A percentile compares a stretch with the other conserved stretches of the same genome.
These are phyloP conservation scores for Cystobasidium onofrii DNA, from an alignment of 768 basidiomycete genomes.

Conservation along the genomic window DNA sequence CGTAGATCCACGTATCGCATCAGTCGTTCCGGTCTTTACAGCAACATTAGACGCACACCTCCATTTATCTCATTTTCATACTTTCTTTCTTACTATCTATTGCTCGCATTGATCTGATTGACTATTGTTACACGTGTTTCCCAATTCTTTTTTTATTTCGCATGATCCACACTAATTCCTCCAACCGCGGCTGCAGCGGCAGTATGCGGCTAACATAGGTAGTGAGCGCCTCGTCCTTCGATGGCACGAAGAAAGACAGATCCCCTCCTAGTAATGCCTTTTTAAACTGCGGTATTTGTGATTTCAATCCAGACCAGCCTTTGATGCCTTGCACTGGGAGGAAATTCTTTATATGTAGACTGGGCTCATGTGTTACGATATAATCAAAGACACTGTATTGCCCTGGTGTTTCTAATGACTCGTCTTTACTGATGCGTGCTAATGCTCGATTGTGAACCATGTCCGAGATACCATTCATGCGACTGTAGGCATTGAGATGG, in stretches of 20 bases:
- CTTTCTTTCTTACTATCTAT: not conserved
- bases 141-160: not conserved
- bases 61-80: not conserved
- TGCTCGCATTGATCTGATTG: not conserved
- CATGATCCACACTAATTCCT: slow-evolving; percentile 20
- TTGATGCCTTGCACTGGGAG: slow-evolving; percentile 34
- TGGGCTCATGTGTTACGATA: slow-evolving; percentile 12
- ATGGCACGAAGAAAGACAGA: not conserved
- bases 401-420: slow-evolving; percentile 45
- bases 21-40: not conserved
- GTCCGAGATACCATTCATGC: slow-evolving; percentile 81
- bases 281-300: not conserved
- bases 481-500: slow-evolving; percentile 73
- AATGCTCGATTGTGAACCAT: slow-evolving; percentile 63
- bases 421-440: slow-evolving; percentile 61
- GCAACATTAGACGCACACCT: not conserved
- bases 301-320: slow-evolving; percentile 37
- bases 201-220: not conserved
- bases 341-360: slow-evolving; percentile 33
- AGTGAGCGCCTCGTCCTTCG: not conserved
- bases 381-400: slow-evolving; percentile 30
- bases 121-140: not conserved
- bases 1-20: not conserved
- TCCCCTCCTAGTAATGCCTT: not conserved
- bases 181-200: not conserved